Evolutionary conservation across 2,329 filamentous ascomycete genomes (phyloP), one percentile per base, ranked within the genome.

Genomic region (Tolypocladium album): DNA sequence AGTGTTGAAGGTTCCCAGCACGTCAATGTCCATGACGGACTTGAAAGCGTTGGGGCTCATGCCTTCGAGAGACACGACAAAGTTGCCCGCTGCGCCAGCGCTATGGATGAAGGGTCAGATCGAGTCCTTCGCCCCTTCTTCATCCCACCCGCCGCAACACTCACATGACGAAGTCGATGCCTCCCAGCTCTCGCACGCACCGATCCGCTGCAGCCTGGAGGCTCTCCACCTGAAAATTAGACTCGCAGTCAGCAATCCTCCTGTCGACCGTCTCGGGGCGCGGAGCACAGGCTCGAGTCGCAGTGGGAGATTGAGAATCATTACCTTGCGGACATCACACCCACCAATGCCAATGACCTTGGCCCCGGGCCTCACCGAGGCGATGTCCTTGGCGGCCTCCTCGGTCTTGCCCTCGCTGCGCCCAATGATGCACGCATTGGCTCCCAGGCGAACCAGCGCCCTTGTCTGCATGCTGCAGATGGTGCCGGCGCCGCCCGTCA

Each of bases 381-480:
- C 89, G 66, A 99, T 93, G 67, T 94, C 90, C 64, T 82, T 82
- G 5, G 94, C 94, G 67, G 85, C 88, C 1, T 76, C 75, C 72
- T 94, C 88, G 0, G 93, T 97, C 80, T 97, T 97, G 67, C 90
- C 86, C 53, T 88, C 83, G 72, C 90, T 96, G 66, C 94, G 88
- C 47, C 94, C 94, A 60, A 97, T 84, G 69, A 99, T 97, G 75
- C 90, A 96, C 57, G 94, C 94, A 68, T 97, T 88, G 53, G 92
- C 93, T 58, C 94, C 94, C 9, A 99, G 85, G 63, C 92, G 84
- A 31, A 99, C 92, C 61, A 99, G 79, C 4, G 94, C 94, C 64
- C 92, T 85, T 39, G 96, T 94, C 78, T 97, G 94, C 59, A 90
- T 92, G 67, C 89, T 94, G 78, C 94, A 97, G 70, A 99, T 97